phyloP scores from a whole-genome alignment of 2,329 filamentous ascomycete genomes.

The Tolypocladium pustulatum region DNA sequence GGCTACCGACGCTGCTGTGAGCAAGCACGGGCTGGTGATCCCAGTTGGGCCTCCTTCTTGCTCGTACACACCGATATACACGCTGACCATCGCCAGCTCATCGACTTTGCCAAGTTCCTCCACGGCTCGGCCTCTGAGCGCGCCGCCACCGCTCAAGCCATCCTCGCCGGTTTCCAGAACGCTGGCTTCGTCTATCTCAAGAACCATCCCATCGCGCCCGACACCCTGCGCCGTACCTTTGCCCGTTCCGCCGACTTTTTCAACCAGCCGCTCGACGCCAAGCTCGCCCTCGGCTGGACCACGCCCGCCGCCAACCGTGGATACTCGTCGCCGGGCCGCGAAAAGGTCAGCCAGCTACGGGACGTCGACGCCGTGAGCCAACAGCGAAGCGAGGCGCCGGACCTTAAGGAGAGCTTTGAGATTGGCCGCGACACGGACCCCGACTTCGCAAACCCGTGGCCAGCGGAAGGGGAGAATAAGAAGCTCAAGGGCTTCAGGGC shows the following conservation, averaged over 20 bases:
- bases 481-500: slow-evolving; percentile 49
- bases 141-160: slow-evolving; percentile 54
- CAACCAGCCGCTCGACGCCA: slow-evolving; percentile 47
- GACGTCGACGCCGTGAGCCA: slow-evolving; percentile 46
- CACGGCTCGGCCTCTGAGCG: slow-evolving; percentile 50
- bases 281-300: slow-evolving; percentile 59
- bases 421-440: slow-evolving; percentile 51
- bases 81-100: slow-evolving; percentile 10
- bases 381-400: slow-evolving; percentile 46
- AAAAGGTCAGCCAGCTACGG: slow-evolving; percentile 54
- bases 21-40: slow-evolving; percentile 42
- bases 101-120: slow-evolving; percentile 63
- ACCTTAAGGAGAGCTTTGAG: slow-evolving; percentile 56
- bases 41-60: slow-evolving; percentile 28
- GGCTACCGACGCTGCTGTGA: slow-evolving; percentile 31
- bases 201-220: slow-evolving; percentile 60
- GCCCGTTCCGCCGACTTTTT: slow-evolving; percentile 62
- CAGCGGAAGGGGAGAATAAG: slow-evolving; percentile 20
- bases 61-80: neutral
- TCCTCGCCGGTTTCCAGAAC: slow-evolving; percentile 71
- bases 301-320: slow-evolving; percentile 64
- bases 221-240: slow-evolving; percentile 53
- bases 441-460: slow-evolving; percentile 70
- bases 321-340: slow-evolving; percentile 58
- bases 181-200: slow-evolving; percentile 86